Percentiles rank a stretch among this genome's conserved stretches.
Evolutionary conservation across 306 rosid species (phyloP).

Genomic region (Quercus parvula): DNA sequence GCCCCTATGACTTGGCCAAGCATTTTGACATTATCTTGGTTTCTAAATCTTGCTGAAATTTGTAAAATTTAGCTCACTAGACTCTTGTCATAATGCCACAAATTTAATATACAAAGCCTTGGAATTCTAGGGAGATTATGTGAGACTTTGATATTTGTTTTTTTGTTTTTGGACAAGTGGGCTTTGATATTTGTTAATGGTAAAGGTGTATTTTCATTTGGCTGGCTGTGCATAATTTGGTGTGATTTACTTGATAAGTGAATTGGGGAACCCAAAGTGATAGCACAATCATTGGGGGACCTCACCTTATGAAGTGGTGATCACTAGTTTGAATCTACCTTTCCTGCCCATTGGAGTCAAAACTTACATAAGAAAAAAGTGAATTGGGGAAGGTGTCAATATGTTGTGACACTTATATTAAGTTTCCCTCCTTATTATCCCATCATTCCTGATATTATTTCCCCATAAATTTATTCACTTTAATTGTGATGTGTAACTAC

Average conservation of each 20-base stretch:
- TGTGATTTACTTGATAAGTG: background rate
- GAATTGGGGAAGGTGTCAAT: background rate
- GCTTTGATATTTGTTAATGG: background rate
- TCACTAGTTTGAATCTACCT: too few species aligned
- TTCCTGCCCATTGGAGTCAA: too few species aligned
- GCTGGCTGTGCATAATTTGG: background rate
- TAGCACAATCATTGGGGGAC: too few species aligned
- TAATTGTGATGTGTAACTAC: slow-evolving; percentile 8
- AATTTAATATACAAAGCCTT: background rate
- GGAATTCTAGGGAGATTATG: background rate
- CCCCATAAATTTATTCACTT: slow-evolving; percentile 13
- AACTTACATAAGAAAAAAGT: too few species aligned
- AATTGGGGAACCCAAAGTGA: too few species aligned
- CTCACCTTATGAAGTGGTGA: too few species aligned
- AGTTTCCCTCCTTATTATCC: background rate
- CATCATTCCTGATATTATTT: background rate
- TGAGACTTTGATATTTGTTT: background rate
- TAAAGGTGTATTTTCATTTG: background rate
- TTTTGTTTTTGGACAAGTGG: background rate
- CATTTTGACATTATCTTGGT: too few species aligned
- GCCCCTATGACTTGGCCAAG: too few species aligned
- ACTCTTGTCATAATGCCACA: background rate
- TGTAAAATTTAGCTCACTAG: too few species aligned
- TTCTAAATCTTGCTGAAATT: too few species aligned
- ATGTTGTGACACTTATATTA: background rate